Evolutionary conservation across 768 basidiomycete species (phyloP), one percentile per base, ranked within the genome.

Genomic region (Favolaschia claudopus): DNA sequence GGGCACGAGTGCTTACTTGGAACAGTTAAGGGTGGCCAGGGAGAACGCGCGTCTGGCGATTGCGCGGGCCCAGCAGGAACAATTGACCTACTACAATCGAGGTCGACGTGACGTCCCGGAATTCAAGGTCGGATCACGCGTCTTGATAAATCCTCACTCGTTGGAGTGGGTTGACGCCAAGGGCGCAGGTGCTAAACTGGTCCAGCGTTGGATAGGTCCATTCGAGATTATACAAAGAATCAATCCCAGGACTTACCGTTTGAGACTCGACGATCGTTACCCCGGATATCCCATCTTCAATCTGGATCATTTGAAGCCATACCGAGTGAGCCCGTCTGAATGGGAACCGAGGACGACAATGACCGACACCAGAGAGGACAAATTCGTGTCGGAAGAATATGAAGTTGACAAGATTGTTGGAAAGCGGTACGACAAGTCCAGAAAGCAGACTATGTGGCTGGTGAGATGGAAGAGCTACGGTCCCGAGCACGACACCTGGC

Each of bases 61-160:
- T 8, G 42, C 42, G 5, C 10, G 24, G 8, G 42, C 42, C 22
- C 42, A 43, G 17, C 22, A 6, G 10, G 42, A 43, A 17, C 42
- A 43, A 43, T 20, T 25, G 8, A 43, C 22, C 10, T 43, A 43
- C 20, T 22, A 7, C 20, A 43, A 43, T 25, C 10, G 42, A 43
- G 42, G 42, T 43, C 42, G 42, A 17, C 8, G 42, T 7, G 42
- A 43, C 42, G 17, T 43, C 8, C 42, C 42, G 22, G 42, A 43
- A 43, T 22, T 22, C 42, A 25, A 27, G n/a, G n/a, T n/a, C n/a
- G n/a, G n/a, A n/a, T n/a, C n/a, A 20, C 22, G 19, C 22, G 67
- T 69, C 4, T 44, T 67, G 3, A 28, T 68, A 4, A 67, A 67
- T 24, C 63, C 67, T 1, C 64, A 69, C 32, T 53, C 53, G 0